Percentiles rank a stretch among this genome's conserved stretches.
phyloP scores from a whole-genome alignment of 139 green algal species.

The Trebouxia sp. region DNA sequence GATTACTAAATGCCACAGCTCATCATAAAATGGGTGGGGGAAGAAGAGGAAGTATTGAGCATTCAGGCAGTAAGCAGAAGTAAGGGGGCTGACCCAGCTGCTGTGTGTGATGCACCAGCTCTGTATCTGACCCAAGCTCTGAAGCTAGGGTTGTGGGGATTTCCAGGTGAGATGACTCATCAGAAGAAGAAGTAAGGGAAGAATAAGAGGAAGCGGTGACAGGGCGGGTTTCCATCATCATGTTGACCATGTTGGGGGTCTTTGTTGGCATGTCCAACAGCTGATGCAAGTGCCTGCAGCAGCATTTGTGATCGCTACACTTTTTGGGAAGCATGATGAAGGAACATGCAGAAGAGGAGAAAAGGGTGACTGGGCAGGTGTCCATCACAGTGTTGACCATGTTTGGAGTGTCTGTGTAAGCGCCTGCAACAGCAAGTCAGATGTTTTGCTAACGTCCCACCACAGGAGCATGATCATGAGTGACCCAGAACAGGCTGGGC shows the following conservation, averaged over 20 bases:
- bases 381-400: slow-evolving; percentile 53
- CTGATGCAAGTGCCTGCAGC: slow-evolving; percentile 75
- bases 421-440: slow-evolving; percentile 56
- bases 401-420: slow-evolving; percentile 63
- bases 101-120: slow-evolving; percentile 14
- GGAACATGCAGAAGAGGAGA: neutral
- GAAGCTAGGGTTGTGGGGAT: neutral
- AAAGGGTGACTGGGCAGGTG: neutral
- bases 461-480: no score
- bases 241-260: slow-evolving; percentile 35
- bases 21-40: neutral
- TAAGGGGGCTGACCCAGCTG: slow-evolving; percentile 6
- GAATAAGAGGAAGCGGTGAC: no score
- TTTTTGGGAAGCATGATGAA: neutral
- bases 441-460: no score
- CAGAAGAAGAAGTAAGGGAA: no score
- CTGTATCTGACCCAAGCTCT: neutral
- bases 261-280: slow-evolving; percentile 62
- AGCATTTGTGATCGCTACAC: neutral
- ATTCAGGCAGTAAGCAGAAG: neutral
- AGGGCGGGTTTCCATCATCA: slow-evolving; percentile 47
- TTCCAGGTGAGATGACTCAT: neutral
- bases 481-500: no score
- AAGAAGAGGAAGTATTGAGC: no score
- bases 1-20: no score